A percentile compares a stretch with the other conserved stretches of the same genome.
Evolutionary conservation across 2,329 filamentous ascomycete genomes (phyloP).

Genomic region (Exutisphaerella laricina): DNA sequence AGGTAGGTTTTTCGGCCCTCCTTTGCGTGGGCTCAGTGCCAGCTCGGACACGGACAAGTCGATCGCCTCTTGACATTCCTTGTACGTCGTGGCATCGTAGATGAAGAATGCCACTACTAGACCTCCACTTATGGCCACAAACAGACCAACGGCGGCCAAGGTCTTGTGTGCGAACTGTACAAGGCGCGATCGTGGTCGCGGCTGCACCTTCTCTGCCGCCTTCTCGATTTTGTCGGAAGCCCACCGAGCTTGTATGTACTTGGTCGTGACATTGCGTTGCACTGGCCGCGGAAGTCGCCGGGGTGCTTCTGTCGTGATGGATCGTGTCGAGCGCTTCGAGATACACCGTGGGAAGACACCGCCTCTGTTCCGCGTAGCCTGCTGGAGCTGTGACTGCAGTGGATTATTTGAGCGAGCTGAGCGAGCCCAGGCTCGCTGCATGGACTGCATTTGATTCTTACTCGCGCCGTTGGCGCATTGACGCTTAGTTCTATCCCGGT

Average conservation of each 20-base stretch:
- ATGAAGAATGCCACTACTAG: slow-evolving; percentile 80
- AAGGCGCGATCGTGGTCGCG: slow-evolving; percentile 28
- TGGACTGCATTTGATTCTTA: slow-evolving; percentile 14
- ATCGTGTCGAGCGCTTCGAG: slow-evolving; percentile 6
- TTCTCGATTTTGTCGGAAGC: slow-evolving; percentile 12
- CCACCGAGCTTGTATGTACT: slow-evolving; percentile 18
- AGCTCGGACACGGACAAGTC: slow-evolving; percentile 81
- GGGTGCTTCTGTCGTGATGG: slow-evolving; percentile 13
- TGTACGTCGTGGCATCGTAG: slow-evolving; percentile 91
- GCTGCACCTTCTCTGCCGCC: slow-evolving; percentile 4
- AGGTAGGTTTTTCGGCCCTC: slow-evolving; percentile 91
- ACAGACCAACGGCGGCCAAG: slow-evolving; percentile 68
- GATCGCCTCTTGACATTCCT: slow-evolving; percentile 57
- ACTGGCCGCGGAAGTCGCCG: slow-evolving; percentile 11
- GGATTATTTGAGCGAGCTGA: slow-evolving; percentile 15
- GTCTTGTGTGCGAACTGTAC: slow-evolving; percentile 59
- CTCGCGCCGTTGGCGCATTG: slow-evolving; percentile 17
- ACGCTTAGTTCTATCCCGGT: slow-evolving; percentile 6
- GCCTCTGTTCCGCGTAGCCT: slow-evolving; percentile 6
- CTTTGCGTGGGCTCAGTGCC: slow-evolving; percentile 72
- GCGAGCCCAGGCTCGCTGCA: slow-evolving; percentile 21
- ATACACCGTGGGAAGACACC: slow-evolving; percentile 9
- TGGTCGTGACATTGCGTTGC: slow-evolving; percentile 6
- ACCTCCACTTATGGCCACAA: slow-evolving; percentile 63
- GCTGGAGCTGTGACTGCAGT: slow-evolving; percentile 7